These are phyloP conservation scores for Helotiales sp. DNA, from an alignment of 2,329 filamentous ascomycete genomes.

Conservation along the genomic window DNA sequence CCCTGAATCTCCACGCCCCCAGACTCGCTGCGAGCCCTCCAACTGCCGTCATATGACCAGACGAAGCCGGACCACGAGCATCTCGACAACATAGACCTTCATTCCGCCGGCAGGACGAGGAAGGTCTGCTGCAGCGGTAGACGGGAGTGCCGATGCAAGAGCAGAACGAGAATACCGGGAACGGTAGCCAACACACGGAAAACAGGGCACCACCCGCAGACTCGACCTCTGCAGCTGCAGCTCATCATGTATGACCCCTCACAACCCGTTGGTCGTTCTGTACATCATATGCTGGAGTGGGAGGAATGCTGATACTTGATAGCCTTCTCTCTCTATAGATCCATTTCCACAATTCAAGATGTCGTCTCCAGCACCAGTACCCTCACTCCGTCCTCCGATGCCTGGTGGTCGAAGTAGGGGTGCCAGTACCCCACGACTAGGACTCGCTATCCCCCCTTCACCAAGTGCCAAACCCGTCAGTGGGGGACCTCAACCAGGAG, in stretches of 20 bases:
- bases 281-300: slow-evolving; percentile 1
- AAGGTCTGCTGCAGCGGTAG: slow-evolving; percentile 25
- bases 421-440: slow-evolving; percentile 51
- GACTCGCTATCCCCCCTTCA: slow-evolving; percentile 86
- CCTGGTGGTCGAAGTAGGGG: slow-evolving; percentile 34
- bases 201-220: slow-evolving; percentile 12
- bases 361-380: slow-evolving; percentile 38
- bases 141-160: slow-evolving; percentile 30
- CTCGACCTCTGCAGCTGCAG: slow-evolving; percentile 10
- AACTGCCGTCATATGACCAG: slow-evolving; percentile 8
- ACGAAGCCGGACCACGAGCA: not conserved
- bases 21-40: slow-evolving; percentile 2
- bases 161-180: slow-evolving; percentile 23
- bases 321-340: slow-evolving; percentile 24
- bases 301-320: slow-evolving; percentile 22
- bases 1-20: not conserved
- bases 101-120: slow-evolving; percentile 10
- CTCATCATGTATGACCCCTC: slow-evolving; percentile 20
- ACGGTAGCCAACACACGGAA: slow-evolving; percentile 24
- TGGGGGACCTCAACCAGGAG: slow-evolving; percentile 18
- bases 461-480: slow-evolving; percentile 76
- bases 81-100: slow-evolving; percentile 8
- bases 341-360: slow-evolving; percentile 29
- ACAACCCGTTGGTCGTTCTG: not conserved
- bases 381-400: slow-evolving; percentile 37